Base-by-base conservation (phyloP, 2,329 filamentous ascomycete genomes). In the Seiridium unicorne region DNA sequence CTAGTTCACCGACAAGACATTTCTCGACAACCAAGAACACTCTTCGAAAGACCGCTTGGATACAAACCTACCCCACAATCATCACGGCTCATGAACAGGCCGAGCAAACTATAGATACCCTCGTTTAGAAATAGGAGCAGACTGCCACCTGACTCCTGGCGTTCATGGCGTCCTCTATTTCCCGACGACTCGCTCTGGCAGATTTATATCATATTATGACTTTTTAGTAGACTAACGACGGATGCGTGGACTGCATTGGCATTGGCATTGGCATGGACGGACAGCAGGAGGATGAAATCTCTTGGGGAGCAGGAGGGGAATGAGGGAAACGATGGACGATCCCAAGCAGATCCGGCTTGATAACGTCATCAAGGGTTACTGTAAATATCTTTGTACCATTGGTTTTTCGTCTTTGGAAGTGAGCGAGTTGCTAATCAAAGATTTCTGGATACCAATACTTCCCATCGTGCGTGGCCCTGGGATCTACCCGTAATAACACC, bases 161-260 rank as follows among this genome's bases (percentile, higher is more conserved):
- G 55, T 58, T 58, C 34, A 51, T 42, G 55, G 55, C 44, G 55
- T 51, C 44, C 26, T 40, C 26, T 51, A 49, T 58, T 58, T 51
- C 55, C 47, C 36, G 55, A 49, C 46, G 47, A 42, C 31, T 34
- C 55, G 55, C 51, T 40, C 18, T 40, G 36, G 51, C 18, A 26
- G 51, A 55, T 42, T 51, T 38, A 11, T 44, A 57, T 57, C 40
- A 57, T 47, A 26, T 18, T 34, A 46, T 35, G 54, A n/a, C 31
- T 47, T 36, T 53, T 44, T 44, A 44, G 51, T 48, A 44, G 26
- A 55, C 10, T 26, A 44, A 44, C 51, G 38, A 55, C 18, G 38
- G 40, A 44, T 34, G 51, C n/a, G 38, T 6, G 51, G 36, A 32
- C 34, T 32, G 51, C 51, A 55, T 55, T 38, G 51, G 49, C 49